Evolutionary conservation across 257 asterid genomes (phyloP), one percentile per base, ranked within the genome.

Genomic region (Cruciata laevipes): DNA sequence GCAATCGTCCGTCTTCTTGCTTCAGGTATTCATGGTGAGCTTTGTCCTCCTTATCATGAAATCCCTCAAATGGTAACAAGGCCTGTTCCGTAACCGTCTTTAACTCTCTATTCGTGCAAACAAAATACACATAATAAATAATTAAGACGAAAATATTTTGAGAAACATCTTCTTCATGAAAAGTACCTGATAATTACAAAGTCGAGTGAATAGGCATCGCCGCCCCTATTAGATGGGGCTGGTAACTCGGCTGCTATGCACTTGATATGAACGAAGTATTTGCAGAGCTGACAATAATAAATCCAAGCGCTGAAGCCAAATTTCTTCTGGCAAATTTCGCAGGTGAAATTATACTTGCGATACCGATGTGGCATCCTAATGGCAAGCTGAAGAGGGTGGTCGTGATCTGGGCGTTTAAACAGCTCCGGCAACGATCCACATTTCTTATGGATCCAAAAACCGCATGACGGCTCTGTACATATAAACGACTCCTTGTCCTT

Each of bases 341-440:
- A 58, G 7, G 35, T 11, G 13, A 58, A 27, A 0, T 11, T 4
- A 58, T 25, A 25, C 1, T 11, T 24, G 17, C 9, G 63, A 58
- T 9, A 58, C 35, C 31, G 18, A 25, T 3, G 0, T 11, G 63
- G 63, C 16, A 58, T 30, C 21, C 7, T 3, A 16, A 35, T 23
- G 9, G 52, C 75, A 16, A 71, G 70, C 11, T 7, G 13, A 13
- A 71, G 75, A 62, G 69, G 68, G 24, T 71, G 75, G 13, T 44
- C 11, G 37, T 71, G 75, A 21, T 24, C 44, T 27, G 25, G 18
- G 11, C 9, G 30, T 24, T 40, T 3, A 30, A n/a, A 14, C 14
- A 2, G 12, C 3, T 13, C 30, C 0, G 55, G 55, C 0, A 71
- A 18, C 5, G 40, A 63, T n/a, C 38, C 70, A 65, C 75, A 71